phyloP scores from a whole-genome alignment of 257 asterid genomes.

The Capsicum baccatum region DNA sequence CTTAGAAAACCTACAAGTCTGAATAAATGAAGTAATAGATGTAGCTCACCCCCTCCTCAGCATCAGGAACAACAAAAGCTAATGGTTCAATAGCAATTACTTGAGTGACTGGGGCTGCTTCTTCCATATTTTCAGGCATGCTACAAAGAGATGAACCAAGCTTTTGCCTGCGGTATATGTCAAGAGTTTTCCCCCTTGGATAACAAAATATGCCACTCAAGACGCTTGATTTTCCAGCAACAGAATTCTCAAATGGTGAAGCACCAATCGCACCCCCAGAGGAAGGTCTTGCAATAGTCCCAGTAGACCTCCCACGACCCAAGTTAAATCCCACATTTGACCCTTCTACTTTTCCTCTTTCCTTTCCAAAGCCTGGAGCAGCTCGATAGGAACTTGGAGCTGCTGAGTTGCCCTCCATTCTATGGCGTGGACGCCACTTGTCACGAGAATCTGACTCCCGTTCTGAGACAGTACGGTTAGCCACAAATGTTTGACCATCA shows the following conservation, averaged over 20 bases:
- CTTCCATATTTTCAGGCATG: constrained; percentile 69
- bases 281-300: constrained; percentile 51
- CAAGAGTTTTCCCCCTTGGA: constrained; percentile 94
- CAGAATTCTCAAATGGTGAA: constrained; percentile 46
- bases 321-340: constrained; percentile 78
- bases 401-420: constrained; percentile 78
- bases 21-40: constrained; percentile 16
- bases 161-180: constrained; percentile 79
- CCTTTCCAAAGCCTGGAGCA: constrained; percentile 97
- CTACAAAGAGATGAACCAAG: constrained; percentile 49
- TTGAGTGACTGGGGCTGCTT: constrained; percentile 66
- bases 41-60: constrained; percentile 79
- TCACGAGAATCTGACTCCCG: constrained; percentile 94
- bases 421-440: constrained; percentile 99
- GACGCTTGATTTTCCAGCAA: constrained; percentile 55
- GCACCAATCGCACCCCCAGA: constrained; percentile 63
- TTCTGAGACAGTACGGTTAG: constrained; percentile 67
- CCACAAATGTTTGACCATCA: constrained; percentile 66
- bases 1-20: background rate
- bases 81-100: constrained; percentile 64
- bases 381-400: constrained; percentile 73
- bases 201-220: constrained; percentile 54
- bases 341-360: constrained; percentile 77
- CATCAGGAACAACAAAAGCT: constrained; percentile 84
- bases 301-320: constrained; percentile 87